These are phyloP conservation scores for Planoprotostelium fungivorum DNA, from an alignment of 78 protist species.

Conservation along the genomic window DNA sequence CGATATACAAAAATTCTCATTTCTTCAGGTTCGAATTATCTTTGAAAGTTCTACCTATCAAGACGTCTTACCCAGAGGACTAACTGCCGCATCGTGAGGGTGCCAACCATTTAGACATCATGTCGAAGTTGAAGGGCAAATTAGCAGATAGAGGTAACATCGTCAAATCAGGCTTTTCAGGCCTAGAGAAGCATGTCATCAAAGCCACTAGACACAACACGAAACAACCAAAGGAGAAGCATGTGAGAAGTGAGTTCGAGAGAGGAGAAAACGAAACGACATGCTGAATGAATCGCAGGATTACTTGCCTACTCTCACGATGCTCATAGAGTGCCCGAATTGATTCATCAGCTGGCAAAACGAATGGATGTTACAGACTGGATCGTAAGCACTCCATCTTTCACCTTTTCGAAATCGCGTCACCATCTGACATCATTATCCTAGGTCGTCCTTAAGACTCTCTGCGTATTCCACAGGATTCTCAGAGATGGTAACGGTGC, in stretches of 20 bases:
- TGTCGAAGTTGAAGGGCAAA: constrained; percentile 58
- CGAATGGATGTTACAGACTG: constrained; percentile 61
- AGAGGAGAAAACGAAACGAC: neutral
- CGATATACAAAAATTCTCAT: neutral
- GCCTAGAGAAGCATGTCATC: constrained; percentile 26
- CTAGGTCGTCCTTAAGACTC: constrained; percentile 49
- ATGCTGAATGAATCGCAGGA: neutral
- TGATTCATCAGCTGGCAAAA: constrained; percentile 33
- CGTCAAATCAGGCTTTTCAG: constrained; percentile 44
- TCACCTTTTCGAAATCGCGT: neutral
- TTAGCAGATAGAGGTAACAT: constrained; percentile 44
- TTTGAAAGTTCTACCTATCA: neutral
- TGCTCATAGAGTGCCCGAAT: constrained; percentile 3
- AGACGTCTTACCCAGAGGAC: neutral
- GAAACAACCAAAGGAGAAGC: constrained; percentile 64
- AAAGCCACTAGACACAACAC: constrained; percentile 58
- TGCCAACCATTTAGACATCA: neutral
- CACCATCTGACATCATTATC: neutral
- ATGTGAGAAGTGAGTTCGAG: constrained; percentile 34
- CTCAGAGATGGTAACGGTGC: constrained; percentile 34
- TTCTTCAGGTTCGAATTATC: neutral
- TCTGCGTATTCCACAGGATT: constrained; percentile 50
- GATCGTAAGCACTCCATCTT: constrained; percentile 34
- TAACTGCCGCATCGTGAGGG: neutral
- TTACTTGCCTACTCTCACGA: neutral